Percentiles rank a stretch among this genome's conserved stretches.
phyloP scores from a whole-genome alignment of 306 rosid species.

The Pterocarpus macrocarpus region DNA sequence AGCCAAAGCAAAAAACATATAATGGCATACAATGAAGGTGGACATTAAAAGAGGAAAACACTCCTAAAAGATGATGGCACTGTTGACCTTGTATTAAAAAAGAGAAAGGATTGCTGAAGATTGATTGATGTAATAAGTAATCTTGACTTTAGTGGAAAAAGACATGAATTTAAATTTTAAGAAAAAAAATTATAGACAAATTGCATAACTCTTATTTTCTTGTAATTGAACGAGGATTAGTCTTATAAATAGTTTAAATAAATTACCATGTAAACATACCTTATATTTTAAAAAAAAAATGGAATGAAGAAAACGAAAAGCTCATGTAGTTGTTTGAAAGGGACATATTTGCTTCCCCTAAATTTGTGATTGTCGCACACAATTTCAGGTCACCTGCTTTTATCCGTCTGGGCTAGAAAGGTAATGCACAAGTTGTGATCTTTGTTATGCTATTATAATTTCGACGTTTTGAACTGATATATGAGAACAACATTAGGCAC shows the following conservation, averaged over 20 bases:
- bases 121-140: neutral
- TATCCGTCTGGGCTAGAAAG: slow-evolving; percentile 32
- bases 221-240: too few species aligned
- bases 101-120: neutral
- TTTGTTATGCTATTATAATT: slow-evolving; percentile 42
- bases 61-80: slow-evolving; percentile 1
- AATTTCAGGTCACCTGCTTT: slow-evolving; percentile 40
- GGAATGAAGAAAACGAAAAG: neutral
- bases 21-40: neutral
- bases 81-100: neutral
- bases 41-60: slow-evolving; percentile 3
- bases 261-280: too few species aligned
- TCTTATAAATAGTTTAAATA: too few species aligned
- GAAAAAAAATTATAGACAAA: too few species aligned
- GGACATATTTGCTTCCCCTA: slow-evolving; percentile 33
- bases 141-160: too few species aligned
- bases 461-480: slow-evolving; percentile 9
- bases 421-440: slow-evolving; percentile 17
- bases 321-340: slow-evolving; percentile 24
- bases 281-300: neutral
- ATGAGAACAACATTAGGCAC: slow-evolving; percentile 17
- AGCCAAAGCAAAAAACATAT: neutral
- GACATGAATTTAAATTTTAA: neutral
- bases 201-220: too few species aligned
- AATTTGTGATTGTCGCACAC: slow-evolving; percentile 28